Percentiles rank a stretch among this genome's conserved stretches.
Evolutionary conservation across 2,329 filamentous ascomycete species (phyloP).

Genomic region (Dothistroma pini): DNA sequence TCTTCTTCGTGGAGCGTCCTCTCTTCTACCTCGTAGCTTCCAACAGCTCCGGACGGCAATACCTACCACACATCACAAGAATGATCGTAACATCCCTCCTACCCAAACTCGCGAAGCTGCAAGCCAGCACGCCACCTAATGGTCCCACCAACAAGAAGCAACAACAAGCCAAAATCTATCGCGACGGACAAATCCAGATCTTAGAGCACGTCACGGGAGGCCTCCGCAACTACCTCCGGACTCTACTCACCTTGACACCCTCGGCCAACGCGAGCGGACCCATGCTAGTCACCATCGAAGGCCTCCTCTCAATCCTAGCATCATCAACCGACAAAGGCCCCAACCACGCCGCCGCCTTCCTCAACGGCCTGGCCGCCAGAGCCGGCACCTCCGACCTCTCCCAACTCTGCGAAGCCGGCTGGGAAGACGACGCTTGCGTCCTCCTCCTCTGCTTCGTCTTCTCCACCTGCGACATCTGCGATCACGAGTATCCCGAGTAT

Average conservation of each 20-base stretch:
- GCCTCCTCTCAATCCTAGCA: constrained; percentile 25
- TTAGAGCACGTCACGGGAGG: constrained; percentile 28
- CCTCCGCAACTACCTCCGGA: constrained; percentile 30
- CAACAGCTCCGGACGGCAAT: constrained; percentile 27
- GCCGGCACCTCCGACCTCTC: constrained; percentile 31
- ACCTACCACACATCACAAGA: constrained; percentile 33
- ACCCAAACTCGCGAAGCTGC: constrained; percentile 34
- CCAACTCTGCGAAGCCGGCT: constrained; percentile 32
- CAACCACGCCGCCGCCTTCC: constrained; percentile 25
- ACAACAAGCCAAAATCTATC: constrained; percentile 42
- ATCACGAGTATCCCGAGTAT: constrained; percentile 6
- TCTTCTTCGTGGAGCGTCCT: constrained; percentile 29
- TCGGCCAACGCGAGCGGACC: constrained; percentile 13
- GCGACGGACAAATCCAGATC: constrained; percentile 39
- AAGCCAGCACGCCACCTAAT: constrained; percentile 19
- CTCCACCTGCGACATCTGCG: constrained; percentile 4
- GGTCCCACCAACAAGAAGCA: constrained; percentile 39
- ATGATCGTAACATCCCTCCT: constrained; percentile 35
- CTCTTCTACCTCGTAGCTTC: constrained; percentile 25
- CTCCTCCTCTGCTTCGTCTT: constrained; percentile 31
- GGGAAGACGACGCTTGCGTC: constrained; percentile 38
- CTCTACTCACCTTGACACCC: constrained; percentile 16
- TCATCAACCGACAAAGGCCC: constrained; percentile 50
- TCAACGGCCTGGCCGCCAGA: constrained; percentile 32
- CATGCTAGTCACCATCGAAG: constrained; percentile 32